Evolutionary conservation across 2,329 filamentous ascomycete species (phyloP).

Genomic region (Phyllosticta citribraziliensis): DNA sequence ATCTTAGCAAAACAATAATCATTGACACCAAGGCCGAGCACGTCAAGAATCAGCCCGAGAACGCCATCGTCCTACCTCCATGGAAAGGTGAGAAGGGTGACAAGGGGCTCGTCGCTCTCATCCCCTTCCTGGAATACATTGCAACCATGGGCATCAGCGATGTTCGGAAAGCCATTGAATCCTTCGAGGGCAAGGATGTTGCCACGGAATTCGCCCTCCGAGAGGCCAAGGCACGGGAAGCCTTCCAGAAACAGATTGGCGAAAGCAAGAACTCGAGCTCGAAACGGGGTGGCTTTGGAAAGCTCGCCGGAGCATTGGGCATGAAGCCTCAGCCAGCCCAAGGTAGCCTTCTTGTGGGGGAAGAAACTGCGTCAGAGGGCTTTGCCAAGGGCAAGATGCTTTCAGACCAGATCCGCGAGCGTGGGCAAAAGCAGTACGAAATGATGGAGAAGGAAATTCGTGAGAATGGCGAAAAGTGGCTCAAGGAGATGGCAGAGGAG

Average conservation of each 20-base stretch:
- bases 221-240: constrained; percentile 74
- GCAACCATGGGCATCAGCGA: constrained; percentile 88
- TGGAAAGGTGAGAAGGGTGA: constrained; percentile 81
- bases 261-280: constrained; percentile 56
- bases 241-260: constrained; percentile 70
- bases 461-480: constrained; percentile 89
- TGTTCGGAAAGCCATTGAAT: constrained; percentile 75
- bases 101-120: constrained; percentile 75
- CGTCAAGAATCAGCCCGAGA: constrained; percentile 86
- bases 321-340: constrained; percentile 47
- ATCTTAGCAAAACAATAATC: constrained; percentile 89
- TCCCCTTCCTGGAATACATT: constrained; percentile 96
- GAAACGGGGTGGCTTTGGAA: constrained; percentile 54
- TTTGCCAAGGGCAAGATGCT: constrained; percentile 93
- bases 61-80: constrained; percentile 81
- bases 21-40: constrained; percentile 79
- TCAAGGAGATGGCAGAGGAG: constrained; percentile 82
- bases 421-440: constrained; percentile 84
- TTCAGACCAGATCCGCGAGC: constrained; percentile 85
- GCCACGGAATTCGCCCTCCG: constrained; percentile 81
- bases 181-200: constrained; percentile 82
- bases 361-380: constrained; percentile 56
- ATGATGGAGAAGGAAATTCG: constrained; percentile 81
- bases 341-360: constrained; percentile 48
- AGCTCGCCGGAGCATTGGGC: constrained; percentile 63